These are phyloP conservation scores for Candida neerlandica DNA, from an alignment of 1,139 yeast species.

Conservation along the genomic window DNA sequence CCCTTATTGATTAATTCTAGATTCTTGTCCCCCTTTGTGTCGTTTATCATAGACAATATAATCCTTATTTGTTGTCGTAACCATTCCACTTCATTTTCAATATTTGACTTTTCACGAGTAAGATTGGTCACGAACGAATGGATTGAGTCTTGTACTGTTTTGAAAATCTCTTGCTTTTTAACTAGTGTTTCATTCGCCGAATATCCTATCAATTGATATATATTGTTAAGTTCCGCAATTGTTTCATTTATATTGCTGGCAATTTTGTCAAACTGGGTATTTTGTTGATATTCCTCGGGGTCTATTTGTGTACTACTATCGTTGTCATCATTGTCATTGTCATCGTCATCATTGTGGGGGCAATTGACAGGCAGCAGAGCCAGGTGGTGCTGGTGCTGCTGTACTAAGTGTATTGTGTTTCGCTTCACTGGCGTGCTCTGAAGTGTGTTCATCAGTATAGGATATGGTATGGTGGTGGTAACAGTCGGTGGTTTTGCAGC, in stretches of 20 bases:
- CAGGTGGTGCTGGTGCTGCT: background rate
- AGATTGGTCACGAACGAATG: slow-evolving; percentile 33
- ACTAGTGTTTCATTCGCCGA: slow-evolving; percentile 33
- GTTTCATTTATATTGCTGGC: slow-evolving; percentile 36
- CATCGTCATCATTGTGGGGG: background rate
- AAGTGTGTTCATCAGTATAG: background rate
- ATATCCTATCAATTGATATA: slow-evolving; percentile 45
- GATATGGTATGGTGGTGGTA: background rate
- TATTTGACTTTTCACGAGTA: slow-evolving; percentile 40
- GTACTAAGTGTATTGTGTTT: background rate
- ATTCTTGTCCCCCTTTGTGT: slow-evolving; percentile 31
- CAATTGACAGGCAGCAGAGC: no score
- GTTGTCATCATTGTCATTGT: background rate
- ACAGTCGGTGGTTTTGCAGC: background rate
- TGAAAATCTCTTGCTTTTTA: slow-evolving; percentile 43
- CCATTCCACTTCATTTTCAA: slow-evolving; percentile 52
- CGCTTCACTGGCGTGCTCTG: slow-evolving; percentile 1
- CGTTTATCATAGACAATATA: slow-evolving; percentile 46
- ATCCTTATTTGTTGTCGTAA: slow-evolving; percentile 45
- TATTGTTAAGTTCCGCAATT: slow-evolving; percentile 33
- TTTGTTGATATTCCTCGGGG: slow-evolving; percentile 3
- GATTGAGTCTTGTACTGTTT: slow-evolving; percentile 43
- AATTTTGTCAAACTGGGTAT: slow-evolving; percentile 27
- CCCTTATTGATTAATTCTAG: slow-evolving; percentile 33
- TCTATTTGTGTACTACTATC: slow-evolving; percentile 7